Base-by-base conservation (phyloP, 2,329 filamentous ascomycete genomes). In the Alternaria sp. region DNA sequence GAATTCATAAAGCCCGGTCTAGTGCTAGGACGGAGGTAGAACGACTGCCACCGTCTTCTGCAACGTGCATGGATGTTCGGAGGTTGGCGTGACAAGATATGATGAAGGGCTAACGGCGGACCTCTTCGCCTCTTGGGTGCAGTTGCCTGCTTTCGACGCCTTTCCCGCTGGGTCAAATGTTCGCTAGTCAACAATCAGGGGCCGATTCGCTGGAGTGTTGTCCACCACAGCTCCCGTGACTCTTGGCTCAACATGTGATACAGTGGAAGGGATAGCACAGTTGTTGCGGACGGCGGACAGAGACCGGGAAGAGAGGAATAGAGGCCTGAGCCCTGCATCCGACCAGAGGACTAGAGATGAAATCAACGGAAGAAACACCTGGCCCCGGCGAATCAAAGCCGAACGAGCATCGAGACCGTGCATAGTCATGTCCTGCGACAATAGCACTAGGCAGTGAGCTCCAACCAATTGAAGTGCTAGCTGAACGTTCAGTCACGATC, bases 101-200 rank as follows among this genome's bases (percentile, higher is more conserved):
- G 36, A 47, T 55, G 57, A 49, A 58, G 45, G 53, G 46, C 59
- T 59, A 63, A 57, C 45, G 30, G 59, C 13, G 44, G 40, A 50
- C 8, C 49, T 55, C 57, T 21, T 47, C 44, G 45, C 47, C 52
- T 46, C 36, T 58, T 70, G 66, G 53, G 23, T 47, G 32, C 59
- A 68, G 74, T 72, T 79, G 77, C 74, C 77, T 79, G 66, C 62
- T 65, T 57, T 61, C 47, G 53, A 71, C 66, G 70, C 68, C 67
- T 76, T 60, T 67, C 69, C 67, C 62, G 59, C 56, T 61, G 62
- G 52, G 57, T 56, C 25, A 56, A 40, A 23, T 51, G 55, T 45
- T 63, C 64, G 52, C 57, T 57, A 49, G 47, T 55, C 57, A 40
- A 55, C 52, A 30, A 28, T 30, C 51, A 40, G 47, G 52, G 44